A percentile compares a stretch with the other conserved stretches of the same genome.
These are phyloP conservation scores for Parathielavia appendiculata DNA, from an alignment of 495 filamentous ascomycete genomes.

Conservation along the genomic window DNA sequence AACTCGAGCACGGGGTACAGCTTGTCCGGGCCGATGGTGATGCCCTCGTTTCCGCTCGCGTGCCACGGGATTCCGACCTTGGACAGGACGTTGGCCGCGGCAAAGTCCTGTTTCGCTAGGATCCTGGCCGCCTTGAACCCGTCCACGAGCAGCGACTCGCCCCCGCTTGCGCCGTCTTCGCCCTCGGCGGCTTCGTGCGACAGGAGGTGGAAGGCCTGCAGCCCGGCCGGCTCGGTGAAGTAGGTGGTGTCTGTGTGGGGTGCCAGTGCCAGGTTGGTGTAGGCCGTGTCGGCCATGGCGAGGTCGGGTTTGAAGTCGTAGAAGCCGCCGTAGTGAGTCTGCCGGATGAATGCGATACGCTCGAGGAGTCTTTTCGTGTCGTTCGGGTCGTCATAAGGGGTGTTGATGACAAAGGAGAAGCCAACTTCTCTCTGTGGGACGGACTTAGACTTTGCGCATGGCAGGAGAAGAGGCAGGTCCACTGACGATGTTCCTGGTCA, in stretches of 20 bases:
- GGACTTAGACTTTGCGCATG: not conserved
- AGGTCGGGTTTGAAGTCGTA: conserved; percentile 92
- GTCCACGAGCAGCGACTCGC: conserved; percentile 73
- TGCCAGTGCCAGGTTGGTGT: conserved; percentile 69
- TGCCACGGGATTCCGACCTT: conserved; percentile 59
- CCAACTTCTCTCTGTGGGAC: conserved; percentile 47
- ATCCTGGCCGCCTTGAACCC: conserved; percentile 65
- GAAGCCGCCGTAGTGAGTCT: conserved; percentile 91
- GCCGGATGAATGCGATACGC: conserved; percentile 73
- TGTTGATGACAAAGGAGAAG: conserved; percentile 64
- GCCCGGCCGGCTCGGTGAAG: conserved; percentile 81
- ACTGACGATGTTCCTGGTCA: conserved; percentile 42
- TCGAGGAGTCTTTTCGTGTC: conserved; percentile 66
- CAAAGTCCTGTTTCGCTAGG: conserved; percentile 44
- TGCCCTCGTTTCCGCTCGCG: conserved; percentile 77
- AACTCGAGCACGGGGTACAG: conserved; percentile 62
- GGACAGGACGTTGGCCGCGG: conserved; percentile 50
- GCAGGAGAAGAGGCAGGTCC: conserved; percentile 2
- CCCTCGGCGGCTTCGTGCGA: conserved; percentile 52
- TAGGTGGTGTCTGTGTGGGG: conserved; percentile 93
- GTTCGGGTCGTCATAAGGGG: conserved; percentile 58
- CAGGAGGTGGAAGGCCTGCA: conserved; percentile 86
- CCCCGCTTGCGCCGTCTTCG: conserved; percentile 51
- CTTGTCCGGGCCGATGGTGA: conserved; percentile 64
- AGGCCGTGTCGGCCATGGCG: conserved; percentile 85